Evolutionary conservation across 345 rosid species (phyloP).

Genomic region (Bruguiera parviflora): DNA sequence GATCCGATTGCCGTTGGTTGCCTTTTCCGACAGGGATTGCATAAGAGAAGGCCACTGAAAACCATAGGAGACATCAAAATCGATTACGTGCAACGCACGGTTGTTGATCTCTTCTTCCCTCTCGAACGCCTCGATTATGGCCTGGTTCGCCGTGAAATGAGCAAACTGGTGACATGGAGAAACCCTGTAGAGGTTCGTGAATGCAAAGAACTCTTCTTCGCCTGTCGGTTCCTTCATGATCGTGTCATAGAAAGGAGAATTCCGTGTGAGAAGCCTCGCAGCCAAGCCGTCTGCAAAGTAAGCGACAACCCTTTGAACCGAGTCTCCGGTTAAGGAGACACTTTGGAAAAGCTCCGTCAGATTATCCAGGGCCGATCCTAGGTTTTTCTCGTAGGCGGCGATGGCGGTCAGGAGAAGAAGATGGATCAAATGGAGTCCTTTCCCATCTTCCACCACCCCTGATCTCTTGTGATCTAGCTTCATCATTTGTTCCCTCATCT

Average conservation of each 20-base stretch:
- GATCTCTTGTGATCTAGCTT: slow-evolving; percentile 31
- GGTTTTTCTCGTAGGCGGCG: slow-evolving; percentile 41
- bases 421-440: slow-evolving; percentile 63
- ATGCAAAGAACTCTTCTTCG: slow-evolving; percentile 49
- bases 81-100: slow-evolving; percentile 51
- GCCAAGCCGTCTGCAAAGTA: slow-evolving; percentile 54
- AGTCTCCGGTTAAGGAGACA: slow-evolving; percentile 50
- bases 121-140: slow-evolving; percentile 55
- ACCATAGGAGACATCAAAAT: slow-evolving; percentile 57
- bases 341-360: slow-evolving; percentile 42
- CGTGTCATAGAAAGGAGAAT: slow-evolving; percentile 56
- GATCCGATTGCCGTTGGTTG: slow-evolving; percentile 27
- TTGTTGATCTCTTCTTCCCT: slow-evolving; percentile 34
- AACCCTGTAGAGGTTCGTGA: slow-evolving; percentile 50
- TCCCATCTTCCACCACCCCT: slow-evolving; percentile 29
- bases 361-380: slow-evolving; percentile 29
- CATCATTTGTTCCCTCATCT: slow-evolving; percentile 55
- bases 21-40: slow-evolving; percentile 64
- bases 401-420: slow-evolving; percentile 53
- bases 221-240: slow-evolving; percentile 47
- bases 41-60: slow-evolving; percentile 75
- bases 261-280: slow-evolving; percentile 44
- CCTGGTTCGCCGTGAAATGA: slow-evolving; percentile 71
- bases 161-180: slow-evolving; percentile 69
- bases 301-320: slow-evolving; percentile 61